These are phyloP conservation scores for Hibiscus trionum DNA, from an alignment of 345 rosid species.

Conservation along the genomic window DNA sequence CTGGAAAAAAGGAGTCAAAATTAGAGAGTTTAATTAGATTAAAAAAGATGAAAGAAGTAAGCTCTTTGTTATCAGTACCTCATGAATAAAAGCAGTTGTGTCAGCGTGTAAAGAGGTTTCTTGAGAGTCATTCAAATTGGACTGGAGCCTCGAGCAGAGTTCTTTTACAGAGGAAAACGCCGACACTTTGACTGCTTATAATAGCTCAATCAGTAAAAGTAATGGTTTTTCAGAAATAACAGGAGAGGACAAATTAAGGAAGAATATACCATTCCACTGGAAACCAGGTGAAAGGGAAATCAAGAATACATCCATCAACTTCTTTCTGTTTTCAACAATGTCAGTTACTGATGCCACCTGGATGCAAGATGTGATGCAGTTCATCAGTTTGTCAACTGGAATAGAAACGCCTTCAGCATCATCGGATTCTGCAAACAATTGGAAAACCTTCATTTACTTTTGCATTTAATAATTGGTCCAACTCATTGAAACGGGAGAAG, in stretches of 20 bases:
- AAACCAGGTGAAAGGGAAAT: constrained; percentile 60
- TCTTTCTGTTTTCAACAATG: constrained; percentile 44
- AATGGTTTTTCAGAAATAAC: background rate
- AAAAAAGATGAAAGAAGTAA: background rate
- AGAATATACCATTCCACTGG: constrained; percentile 72
- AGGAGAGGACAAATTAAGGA: background rate
- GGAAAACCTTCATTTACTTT: background rate
- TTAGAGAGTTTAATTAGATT: background rate
- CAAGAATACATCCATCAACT: constrained; percentile 43
- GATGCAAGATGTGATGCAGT: constrained; percentile 57
- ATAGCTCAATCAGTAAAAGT: constrained; percentile 14
- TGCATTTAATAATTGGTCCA: background rate
- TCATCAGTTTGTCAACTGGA: constrained; percentile 64
- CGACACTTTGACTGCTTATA: constrained; percentile 65
- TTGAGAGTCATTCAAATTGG: constrained; percentile 28
- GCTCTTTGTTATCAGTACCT: constrained; percentile 40
- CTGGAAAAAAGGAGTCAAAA: constrained; percentile 35
- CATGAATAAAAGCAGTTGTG: constrained; percentile 36
- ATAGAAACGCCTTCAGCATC: constrained; percentile 36
- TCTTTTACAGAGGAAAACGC: constrained; percentile 59
- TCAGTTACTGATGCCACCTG: constrained; percentile 49
- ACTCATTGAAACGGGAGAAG: background rate
- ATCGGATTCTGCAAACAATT: constrained; percentile 44
- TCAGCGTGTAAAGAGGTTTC: constrained; percentile 25
- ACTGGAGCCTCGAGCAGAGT: constrained; percentile 57